Conservation (phyloP, 192 early-diverging fungal genomes). For the Backusella liffmaniae region DNA sequence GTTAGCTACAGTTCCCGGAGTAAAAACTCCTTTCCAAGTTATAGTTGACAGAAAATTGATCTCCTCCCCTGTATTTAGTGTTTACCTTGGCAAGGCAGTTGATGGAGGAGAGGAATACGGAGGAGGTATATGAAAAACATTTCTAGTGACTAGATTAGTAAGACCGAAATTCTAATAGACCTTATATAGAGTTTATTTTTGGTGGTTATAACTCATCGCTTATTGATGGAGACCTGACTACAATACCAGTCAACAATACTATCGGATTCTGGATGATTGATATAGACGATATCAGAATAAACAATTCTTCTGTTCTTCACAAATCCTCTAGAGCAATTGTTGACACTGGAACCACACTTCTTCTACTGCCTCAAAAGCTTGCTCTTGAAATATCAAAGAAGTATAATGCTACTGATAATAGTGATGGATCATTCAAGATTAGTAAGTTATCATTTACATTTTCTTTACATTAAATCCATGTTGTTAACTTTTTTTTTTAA, state of each 20-base stretch:
- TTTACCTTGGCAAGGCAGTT: constrained; percentile 46
- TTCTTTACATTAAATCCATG: background rate
- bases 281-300: background rate
- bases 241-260: constrained; percentile 32
- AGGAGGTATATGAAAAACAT: constrained; percentile 19
- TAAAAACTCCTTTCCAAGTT: constrained; percentile 53
- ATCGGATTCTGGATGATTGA: constrained; percentile 16
- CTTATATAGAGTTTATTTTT: constrained; percentile 37
- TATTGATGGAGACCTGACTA: constrained; percentile 37
- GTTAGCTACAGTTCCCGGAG: constrained; percentile 32
- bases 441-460: background rate
- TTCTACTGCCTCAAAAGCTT: constrained; percentile 40
- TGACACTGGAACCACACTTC: constrained; percentile 62
- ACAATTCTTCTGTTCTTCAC: background rate
- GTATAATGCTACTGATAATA: constrained; percentile 13
- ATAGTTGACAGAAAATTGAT: constrained; percentile 49
- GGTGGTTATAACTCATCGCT: constrained; percentile 35
- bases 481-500: too few species aligned
- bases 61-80: constrained; percentile 56
- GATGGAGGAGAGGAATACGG: constrained; percentile 7
- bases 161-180: background rate
- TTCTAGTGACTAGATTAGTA: constrained; percentile 26
- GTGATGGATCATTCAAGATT: constrained; percentile 11
- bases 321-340: constrained; percentile 40
- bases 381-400: constrained; percentile 10